Percentiles rank a stretch among this genome's conserved stretches.
Conservation (phyloP, 108 stramenopile species). For the Nannochloropsis oceanica region DNA sequence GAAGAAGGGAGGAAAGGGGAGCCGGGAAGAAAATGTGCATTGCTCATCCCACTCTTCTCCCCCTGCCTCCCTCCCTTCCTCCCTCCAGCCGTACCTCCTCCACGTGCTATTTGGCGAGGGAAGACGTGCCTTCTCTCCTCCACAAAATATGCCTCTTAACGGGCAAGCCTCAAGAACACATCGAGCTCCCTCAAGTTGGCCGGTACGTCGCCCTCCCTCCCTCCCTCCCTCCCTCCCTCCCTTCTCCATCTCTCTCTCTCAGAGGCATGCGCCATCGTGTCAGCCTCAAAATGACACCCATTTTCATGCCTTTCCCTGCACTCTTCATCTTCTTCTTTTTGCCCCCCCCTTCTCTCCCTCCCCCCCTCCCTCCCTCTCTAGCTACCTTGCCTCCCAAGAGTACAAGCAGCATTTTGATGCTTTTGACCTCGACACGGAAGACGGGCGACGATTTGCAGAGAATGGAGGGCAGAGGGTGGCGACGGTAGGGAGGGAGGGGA, state of each 20-base stretch:
- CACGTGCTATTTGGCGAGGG: too few species aligned
- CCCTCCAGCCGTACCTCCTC: too few species aligned
- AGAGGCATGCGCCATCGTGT: background rate
- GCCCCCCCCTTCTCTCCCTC: background rate
- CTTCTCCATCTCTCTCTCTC: background rate
- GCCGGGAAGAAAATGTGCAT: too few species aligned
- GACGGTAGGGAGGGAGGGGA: too few species aligned
- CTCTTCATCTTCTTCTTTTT: background rate
- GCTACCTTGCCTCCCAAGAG: background rate
- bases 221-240: background rate
- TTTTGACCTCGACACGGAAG: slow-evolving; percentile 22
- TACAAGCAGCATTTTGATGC: slow-evolving; percentile 24
- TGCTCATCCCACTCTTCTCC: too few species aligned
- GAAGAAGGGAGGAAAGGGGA: too few species aligned
- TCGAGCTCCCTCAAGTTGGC: slow-evolving; percentile 29
- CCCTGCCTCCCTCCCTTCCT: too few species aligned
- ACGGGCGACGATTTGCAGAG: slow-evolving; percentile 22
- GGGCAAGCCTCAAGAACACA: slow-evolving; percentile 11
- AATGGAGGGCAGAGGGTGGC: slow-evolving; percentile 2
- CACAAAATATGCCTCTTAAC: too few species aligned
- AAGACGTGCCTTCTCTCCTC: too few species aligned
- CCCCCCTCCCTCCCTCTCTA: background rate
- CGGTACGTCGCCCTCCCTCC: background rate
- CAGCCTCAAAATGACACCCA: background rate
- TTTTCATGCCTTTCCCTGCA: background rate